These are phyloP conservation scores for Fonsecaea pedrosoi DNA, from an alignment of 2,329 filamentous ascomycete species.

Conservation along the genomic window DNA sequence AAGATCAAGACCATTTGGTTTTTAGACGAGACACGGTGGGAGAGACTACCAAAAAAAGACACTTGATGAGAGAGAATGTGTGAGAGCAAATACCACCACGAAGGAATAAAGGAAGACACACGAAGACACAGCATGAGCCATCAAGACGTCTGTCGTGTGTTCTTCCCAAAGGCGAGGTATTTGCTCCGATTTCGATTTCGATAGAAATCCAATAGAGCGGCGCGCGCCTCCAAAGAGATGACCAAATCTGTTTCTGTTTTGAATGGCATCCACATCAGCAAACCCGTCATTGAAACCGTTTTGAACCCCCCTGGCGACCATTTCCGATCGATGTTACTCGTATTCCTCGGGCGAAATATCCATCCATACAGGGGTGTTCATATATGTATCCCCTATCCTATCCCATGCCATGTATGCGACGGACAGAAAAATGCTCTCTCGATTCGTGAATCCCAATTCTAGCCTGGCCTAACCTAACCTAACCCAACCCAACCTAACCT, in stretches of 20 bases:
- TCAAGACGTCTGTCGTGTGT: not conserved
- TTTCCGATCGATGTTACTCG: too few relatives aligned
- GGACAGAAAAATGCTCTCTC: too few relatives aligned
- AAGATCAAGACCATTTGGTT: not conserved
- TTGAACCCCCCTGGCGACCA: too few relatives aligned
- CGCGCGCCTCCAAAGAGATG: not conserved
- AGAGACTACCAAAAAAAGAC: not conserved
- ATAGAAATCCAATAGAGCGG: not conserved
- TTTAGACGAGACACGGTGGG: not conserved
- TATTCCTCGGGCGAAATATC: too few relatives aligned
- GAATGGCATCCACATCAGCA: not conserved
- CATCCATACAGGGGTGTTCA: too few relatives aligned
- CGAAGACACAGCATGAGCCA: too few relatives aligned
- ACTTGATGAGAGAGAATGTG: not conserved
- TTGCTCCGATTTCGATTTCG: not conserved
- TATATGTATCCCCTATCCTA: too few relatives aligned
- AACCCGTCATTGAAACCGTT: not conserved
- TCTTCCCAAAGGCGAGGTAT: not conserved
- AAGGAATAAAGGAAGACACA: too few relatives aligned
- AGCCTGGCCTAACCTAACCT: not conserved
- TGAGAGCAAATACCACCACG: not conserved
- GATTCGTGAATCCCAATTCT: not conserved
- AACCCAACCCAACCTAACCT: slow-evolving; percentile 57
- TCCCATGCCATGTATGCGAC: too few relatives aligned
- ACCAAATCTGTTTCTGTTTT: not conserved